Evolutionary conservation across 2,329 filamentous ascomycete species (phyloP).

Genomic region (Xylaria sp.): DNA sequence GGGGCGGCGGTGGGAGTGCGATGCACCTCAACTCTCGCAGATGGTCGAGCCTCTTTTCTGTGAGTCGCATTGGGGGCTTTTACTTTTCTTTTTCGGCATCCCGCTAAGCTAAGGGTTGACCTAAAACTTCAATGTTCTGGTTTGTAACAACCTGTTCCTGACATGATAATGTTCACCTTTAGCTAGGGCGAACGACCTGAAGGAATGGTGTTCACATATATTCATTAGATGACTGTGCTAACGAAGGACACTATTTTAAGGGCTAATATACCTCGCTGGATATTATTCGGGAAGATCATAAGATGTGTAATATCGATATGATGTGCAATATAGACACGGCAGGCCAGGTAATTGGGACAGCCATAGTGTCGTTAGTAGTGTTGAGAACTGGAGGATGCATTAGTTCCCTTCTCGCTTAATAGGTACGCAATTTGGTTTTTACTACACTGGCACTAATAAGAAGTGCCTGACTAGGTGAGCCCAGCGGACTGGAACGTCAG

Average conservation of each 20-base stretch:
- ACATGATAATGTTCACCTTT: neutral
- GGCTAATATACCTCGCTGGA: neutral
- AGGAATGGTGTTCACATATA: slow-evolving; percentile 25
- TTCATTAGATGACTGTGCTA: neutral
- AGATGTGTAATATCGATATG: slow-evolving; percentile 50
- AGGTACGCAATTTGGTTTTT: slow-evolving; percentile 7
- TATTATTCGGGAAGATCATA: slow-evolving; percentile 44
- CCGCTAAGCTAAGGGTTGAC: slow-evolving; percentile 24
- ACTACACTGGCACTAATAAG: slow-evolving; percentile 11
- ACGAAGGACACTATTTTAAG: slow-evolving; percentile 14
- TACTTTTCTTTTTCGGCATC: slow-evolving; percentile 33
- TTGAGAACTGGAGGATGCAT: slow-evolving; percentile 38
- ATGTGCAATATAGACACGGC: slow-evolving; percentile 50
- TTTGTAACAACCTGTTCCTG: slow-evolving; percentile 6
- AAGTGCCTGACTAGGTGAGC: slow-evolving; percentile 31
- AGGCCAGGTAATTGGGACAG: slow-evolving; percentile 34
- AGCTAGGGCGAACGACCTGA: neutral
- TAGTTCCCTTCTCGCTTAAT: slow-evolving; percentile 45
- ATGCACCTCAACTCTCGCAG: slow-evolving; percentile 27
- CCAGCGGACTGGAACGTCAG: slow-evolving; percentile 36
- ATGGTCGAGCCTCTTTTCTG: slow-evolving; percentile 19
- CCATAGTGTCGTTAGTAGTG: neutral
- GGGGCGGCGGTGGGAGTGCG: no score
- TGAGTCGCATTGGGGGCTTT: slow-evolving; percentile 24
- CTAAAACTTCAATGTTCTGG: slow-evolving; percentile 11